Percentiles rank a stretch among this genome's conserved stretches.
phyloP scores from a whole-genome alignment of 257 asterid species.

The Scutellaria baicalensis region DNA sequence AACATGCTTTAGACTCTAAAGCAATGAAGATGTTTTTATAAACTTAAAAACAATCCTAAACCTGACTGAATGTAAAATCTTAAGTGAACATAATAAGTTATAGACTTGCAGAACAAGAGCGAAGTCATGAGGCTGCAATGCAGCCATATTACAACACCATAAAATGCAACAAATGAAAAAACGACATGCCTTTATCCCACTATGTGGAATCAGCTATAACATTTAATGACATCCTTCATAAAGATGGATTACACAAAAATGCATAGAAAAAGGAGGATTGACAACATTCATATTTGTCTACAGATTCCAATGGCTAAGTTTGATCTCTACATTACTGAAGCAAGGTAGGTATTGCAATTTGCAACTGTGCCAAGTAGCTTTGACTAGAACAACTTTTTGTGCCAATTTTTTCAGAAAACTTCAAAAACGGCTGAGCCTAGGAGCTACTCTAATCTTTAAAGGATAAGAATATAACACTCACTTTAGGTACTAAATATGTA shows the following conservation, averaged over 20 bases:
- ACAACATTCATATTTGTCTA: not conserved
- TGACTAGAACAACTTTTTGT: not conserved
- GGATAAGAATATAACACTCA: not conserved
- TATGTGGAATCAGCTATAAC: not conserved
- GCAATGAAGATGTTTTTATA: not conserved
- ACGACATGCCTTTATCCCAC: not conserved
- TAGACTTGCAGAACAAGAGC: not conserved
- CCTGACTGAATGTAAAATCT: not conserved
- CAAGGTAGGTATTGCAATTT: not conserved
- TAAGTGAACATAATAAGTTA: not conserved
- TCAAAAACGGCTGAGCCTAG: too few relatives aligned
- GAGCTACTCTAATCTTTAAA: too few relatives aligned
- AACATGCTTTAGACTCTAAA: slow-evolving; percentile 6
- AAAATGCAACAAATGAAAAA: not conserved
- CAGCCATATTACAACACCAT: not conserved
- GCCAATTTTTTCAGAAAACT: not conserved
- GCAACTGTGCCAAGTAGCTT: not conserved
- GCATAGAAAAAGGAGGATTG: not conserved
- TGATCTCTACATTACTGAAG: not conserved
- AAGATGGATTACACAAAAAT: not conserved
- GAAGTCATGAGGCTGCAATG: not conserved
- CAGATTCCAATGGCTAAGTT: not conserved
- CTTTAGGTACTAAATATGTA: not conserved
- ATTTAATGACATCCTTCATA: not conserved
- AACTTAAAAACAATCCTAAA: not conserved